These are phyloP conservation scores for Phytophthora niederhauseri DNA, from an alignment of 352 stramenopile genomes.

Conservation along the genomic window DNA sequence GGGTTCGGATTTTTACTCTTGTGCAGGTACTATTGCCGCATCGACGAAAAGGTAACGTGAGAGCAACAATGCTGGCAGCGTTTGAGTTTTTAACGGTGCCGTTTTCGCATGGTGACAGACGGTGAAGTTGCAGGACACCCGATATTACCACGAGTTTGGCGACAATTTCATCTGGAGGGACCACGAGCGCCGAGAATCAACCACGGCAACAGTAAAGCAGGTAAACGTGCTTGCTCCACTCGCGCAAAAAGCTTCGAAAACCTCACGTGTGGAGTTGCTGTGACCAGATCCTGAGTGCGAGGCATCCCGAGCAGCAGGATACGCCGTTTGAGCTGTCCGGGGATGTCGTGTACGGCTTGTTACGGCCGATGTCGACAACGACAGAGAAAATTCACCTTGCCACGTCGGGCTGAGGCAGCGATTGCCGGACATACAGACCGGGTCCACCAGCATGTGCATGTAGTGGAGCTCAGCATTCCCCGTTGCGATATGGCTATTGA, in stretches of 20 bases:
- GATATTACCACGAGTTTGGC: conserved; percentile 73
- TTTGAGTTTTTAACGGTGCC: neutral
- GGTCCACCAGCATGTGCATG: too few species aligned
- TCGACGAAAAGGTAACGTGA: conserved; percentile 60
- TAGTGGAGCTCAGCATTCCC: too few species aligned
- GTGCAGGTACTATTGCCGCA: conserved; percentile 65
- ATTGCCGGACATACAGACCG: too few species aligned
- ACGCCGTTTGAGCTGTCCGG: conserved; percentile 46
- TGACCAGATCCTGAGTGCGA: conserved; percentile 15
- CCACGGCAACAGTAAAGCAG: conserved; percentile 40
- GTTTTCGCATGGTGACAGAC: conserved; percentile 26
- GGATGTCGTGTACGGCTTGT: conserved; percentile 46
- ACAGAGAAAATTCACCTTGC: conserved; percentile 54
- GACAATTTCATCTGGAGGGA: conserved; percentile 60
- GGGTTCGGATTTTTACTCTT: conserved; percentile 69
- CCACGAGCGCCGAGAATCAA: conserved; percentile 49
- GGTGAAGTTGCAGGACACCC: conserved; percentile 55
- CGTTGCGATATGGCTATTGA: too few species aligned
- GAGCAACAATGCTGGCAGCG: neutral
- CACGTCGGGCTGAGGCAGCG: neutral
- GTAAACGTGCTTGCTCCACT: conserved; percentile 22
- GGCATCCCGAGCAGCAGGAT: conserved; percentile 10
- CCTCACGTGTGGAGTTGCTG: neutral
- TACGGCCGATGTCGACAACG: conserved; percentile 28
- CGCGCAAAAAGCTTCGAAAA: neutral